phyloP scores from a whole-genome alignment of 306 rosid species.

The Casuarina glauca region DNA sequence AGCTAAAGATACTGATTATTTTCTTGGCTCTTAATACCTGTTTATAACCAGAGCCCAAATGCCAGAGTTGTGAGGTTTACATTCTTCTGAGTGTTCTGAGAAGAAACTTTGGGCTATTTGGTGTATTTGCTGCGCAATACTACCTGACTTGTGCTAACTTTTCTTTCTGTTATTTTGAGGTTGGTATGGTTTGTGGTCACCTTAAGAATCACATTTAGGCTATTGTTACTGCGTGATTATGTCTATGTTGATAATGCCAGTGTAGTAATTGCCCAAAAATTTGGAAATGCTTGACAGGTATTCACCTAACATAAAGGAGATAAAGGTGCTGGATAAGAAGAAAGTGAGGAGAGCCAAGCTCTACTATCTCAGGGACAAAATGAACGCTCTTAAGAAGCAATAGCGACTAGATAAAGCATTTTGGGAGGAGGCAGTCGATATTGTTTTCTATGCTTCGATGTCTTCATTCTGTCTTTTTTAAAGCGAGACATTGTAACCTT shows the following conservation, averaged over 20 bases:
- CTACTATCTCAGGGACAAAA: constrained; percentile 85
- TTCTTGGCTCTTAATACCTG: background rate
- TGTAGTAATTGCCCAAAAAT: background rate
- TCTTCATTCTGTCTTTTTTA: background rate
- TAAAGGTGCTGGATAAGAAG: constrained; percentile 94
- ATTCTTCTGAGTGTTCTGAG: background rate
- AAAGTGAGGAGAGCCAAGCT: constrained; percentile 95
- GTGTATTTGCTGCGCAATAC: background rate
- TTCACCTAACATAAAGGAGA: constrained; percentile 98
- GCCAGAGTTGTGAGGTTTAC: background rate
- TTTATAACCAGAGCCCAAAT: background rate
- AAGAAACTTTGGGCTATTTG: background rate
- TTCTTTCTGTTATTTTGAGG: no score
- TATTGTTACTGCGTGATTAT: background rate
- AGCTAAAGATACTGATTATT: background rate
- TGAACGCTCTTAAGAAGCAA: constrained; percentile 75
- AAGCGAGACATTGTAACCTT: no score
- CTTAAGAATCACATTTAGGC: background rate
- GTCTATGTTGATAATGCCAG: constrained; percentile 17
- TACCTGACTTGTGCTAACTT: background rate
- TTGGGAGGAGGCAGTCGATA: background rate
- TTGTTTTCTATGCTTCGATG: background rate
- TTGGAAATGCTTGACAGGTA: constrained; percentile 56
- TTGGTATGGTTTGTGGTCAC: background rate
- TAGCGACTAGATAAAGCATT: constrained; percentile 13